Conservation (phyloP, 1,284 basidiomycete genomes). For the Apiotrichum sp. region DNA sequence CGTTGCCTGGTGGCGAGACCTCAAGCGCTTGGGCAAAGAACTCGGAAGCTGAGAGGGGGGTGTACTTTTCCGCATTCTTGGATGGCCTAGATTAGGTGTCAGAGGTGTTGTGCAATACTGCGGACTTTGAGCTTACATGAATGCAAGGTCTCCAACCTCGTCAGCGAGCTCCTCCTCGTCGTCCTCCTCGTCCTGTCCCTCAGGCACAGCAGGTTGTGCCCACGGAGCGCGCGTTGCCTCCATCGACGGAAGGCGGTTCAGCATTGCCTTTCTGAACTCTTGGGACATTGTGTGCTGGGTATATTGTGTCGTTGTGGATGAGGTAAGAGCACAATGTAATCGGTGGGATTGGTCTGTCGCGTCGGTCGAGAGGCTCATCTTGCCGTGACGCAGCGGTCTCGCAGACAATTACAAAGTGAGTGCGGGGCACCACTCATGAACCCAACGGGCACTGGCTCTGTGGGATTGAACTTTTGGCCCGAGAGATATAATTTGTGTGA, state of each 20-base stretch:
- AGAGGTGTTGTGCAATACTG: too few relatives aligned
- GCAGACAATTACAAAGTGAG: too few relatives aligned
- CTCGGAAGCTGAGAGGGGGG: conserved; percentile 65
- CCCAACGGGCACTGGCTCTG: too few relatives aligned
- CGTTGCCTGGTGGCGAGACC: conserved; percentile 58
- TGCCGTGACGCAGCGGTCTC: too few relatives aligned
- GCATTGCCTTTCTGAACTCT: conserved; percentile 38
- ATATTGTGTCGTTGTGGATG: neutral
- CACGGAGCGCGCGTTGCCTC: conserved; percentile 42
- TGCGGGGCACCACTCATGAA: too few relatives aligned
- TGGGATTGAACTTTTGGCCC: too few relatives aligned
- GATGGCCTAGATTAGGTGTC: conserved; percentile 48
- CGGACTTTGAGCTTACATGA: conserved; percentile 21
- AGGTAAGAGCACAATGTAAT: too few relatives aligned
- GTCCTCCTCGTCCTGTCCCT: conserved; percentile 35
- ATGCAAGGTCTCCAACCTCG: conserved; percentile 57
- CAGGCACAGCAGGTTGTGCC: conserved; percentile 21
- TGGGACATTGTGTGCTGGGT: conserved; percentile 37
- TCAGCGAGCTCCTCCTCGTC: conserved; percentile 59
- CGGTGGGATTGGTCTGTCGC: too few relatives aligned
- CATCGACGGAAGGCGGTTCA: conserved; percentile 39
- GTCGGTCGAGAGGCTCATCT: too few relatives aligned
- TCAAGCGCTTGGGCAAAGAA: conserved; percentile 73
- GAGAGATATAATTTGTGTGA: too few relatives aligned
- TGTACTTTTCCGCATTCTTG: conserved; percentile 51